A percentile compares a stretch with the other conserved stretches of the same genome.
phyloP scores from a whole-genome alignment of 2,329 filamentous ascomycete species.

The Aspergillus viridinutans region DNA sequence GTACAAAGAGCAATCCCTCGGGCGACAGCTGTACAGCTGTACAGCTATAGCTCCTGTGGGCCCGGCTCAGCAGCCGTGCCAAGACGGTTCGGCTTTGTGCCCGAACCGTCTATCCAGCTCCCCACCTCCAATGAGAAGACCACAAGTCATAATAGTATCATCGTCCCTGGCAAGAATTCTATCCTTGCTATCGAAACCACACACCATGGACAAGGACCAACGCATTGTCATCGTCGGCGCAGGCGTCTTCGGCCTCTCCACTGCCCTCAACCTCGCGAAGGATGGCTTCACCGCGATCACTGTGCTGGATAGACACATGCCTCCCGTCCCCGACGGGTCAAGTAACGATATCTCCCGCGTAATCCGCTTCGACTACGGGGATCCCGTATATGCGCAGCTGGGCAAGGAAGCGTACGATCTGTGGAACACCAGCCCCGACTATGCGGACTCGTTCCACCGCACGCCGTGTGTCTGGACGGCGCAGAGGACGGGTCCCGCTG shows the following conservation, averaged over 20 bases:
- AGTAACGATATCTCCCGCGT: constrained; percentile 40
- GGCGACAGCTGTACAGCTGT: too few species aligned
- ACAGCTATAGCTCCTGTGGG: neutral
- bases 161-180: neutral
- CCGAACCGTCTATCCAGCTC: neutral
- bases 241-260: constrained; percentile 25
- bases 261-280: constrained; percentile 20
- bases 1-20: neutral
- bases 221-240: constrained; percentile 26
- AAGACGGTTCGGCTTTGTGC: neutral
- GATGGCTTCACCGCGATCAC: constrained; percentile 26
- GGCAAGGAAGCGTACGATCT: constrained; percentile 67
- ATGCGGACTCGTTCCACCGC: constrained; percentile 20
- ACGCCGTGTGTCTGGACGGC: constrained; percentile 23
- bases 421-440: constrained; percentile 46
- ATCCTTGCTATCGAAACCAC: neutral
- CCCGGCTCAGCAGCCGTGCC: neutral
- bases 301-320: constrained; percentile 29
- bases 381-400: constrained; percentile 67
- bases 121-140: neutral
- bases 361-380: constrained; percentile 62
- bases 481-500: constrained; percentile 16
- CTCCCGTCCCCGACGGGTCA: constrained; percentile 35
- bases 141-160: neutral
- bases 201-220: constrained; percentile 18